Conservation (phyloP, 2,329 filamentous ascomycete species). For the Colletotrichum magnum region DNA sequence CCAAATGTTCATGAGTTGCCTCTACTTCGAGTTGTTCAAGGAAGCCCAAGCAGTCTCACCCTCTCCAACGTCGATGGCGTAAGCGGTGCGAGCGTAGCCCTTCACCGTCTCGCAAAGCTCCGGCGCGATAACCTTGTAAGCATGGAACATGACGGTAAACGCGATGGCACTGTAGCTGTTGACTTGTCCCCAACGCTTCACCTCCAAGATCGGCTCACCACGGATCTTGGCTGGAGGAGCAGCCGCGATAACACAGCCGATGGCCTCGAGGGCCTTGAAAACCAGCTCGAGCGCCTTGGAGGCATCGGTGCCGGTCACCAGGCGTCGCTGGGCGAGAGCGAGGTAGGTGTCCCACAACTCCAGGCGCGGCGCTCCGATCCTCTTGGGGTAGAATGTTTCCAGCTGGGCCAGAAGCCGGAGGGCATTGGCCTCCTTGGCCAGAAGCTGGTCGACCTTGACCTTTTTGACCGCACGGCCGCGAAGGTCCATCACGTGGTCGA, state of each 20-base stretch:
- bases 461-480: too few relatives aligned
- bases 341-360: slow-evolving; percentile 45
- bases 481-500: neutral
- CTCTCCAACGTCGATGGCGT: slow-evolving; percentile 48
- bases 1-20: too few relatives aligned
- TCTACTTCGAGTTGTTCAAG: neutral
- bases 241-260: slow-evolving; percentile 46
- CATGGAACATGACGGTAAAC: slow-evolving; percentile 40
- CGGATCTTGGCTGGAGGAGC: slow-evolving; percentile 6
- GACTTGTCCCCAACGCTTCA: slow-evolving; percentile 45
- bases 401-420: slow-evolving; percentile 42
- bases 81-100: slow-evolving; percentile 43
- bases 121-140: slow-evolving; percentile 43
- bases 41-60: slow-evolving; percentile 8
- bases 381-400: slow-evolving; percentile 42
- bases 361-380: slow-evolving; percentile 28
- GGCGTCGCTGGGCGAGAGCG: slow-evolving; percentile 30
- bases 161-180: slow-evolving; percentile 24
- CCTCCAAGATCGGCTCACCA: slow-evolving; percentile 36
- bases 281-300: slow-evolving; percentile 41
- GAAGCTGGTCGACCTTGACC: neutral
- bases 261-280: slow-evolving; percentile 45
- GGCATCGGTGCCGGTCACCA: neutral
- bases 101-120: slow-evolving; percentile 42
- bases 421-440: slow-evolving; percentile 23